Evolutionary conservation across 2,329 filamentous ascomycete genomes (phyloP).

Genomic region (Fusarium bactridioides): DNA sequence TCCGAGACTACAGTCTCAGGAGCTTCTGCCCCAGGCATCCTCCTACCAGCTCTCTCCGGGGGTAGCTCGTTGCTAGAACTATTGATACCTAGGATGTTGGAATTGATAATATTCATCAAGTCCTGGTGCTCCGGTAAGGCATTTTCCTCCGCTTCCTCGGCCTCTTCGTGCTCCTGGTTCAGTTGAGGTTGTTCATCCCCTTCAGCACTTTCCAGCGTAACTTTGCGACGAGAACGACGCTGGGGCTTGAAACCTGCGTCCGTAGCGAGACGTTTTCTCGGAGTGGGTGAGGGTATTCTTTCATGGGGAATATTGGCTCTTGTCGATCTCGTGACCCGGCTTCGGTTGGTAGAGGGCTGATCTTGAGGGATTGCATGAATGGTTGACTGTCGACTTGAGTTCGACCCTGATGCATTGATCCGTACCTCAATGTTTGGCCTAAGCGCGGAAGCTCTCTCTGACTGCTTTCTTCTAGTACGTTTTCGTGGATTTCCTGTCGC

Average conservation of each 20-base stretch:
- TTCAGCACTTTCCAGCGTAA: not conserved
- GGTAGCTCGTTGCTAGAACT: not conserved
- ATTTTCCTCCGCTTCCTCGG: constrained; percentile 15
- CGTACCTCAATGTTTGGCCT: constrained; percentile 7
- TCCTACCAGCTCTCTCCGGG: not conserved
- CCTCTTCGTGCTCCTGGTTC: not conserved
- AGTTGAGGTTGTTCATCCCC: not conserved
- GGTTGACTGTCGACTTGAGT: not conserved
- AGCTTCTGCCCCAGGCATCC: not conserved
- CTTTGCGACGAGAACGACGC: not conserved
- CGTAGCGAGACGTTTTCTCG: constrained; percentile 20
- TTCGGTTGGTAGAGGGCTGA: not conserved
- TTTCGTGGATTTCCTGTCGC: not conserved
- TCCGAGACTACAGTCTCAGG: not conserved
- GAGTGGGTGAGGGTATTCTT: not conserved
- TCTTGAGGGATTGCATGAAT: not conserved
- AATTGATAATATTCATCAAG: constrained; percentile 28
- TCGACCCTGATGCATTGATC: not conserved
- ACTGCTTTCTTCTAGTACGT: not conserved
- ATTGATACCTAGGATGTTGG: not conserved
- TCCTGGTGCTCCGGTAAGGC: not conserved
- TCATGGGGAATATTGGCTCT: not conserved
- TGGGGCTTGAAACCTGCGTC: constrained; percentile 5
- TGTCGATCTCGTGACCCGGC: constrained; percentile 22
- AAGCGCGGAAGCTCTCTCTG: not conserved